Evolutionary conservation across 768 basidiomycete species (phyloP), one percentile per base, ranked within the genome.

Genomic region (Dendrothele bispora): DNA sequence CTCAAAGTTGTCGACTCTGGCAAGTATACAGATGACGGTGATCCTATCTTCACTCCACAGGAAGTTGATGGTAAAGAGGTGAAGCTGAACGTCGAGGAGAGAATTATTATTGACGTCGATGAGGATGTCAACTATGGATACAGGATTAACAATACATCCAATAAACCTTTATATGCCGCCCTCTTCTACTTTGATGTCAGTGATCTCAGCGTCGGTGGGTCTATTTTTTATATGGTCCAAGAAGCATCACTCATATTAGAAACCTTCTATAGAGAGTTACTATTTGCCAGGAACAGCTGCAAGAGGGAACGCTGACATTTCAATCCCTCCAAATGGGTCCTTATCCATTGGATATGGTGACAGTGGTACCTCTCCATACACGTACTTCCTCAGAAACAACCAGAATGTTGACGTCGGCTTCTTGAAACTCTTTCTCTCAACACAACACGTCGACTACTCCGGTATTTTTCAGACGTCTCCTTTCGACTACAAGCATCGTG

Each of bases 281-380:
- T 39, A 39, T 20, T 20, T 8, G 38, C 38, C 38, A 21, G 38
- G 12, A 14, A 11, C 38, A 11, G 38, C 38, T 20, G 11, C 18
- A 10, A 21, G 18, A 10, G 38, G 38, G 10, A 20, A 11, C 20
- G 38, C 20, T 20, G 38, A 39, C 38, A 10, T 20, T 10, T 39
- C 11, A 10, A 10, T 32, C n/a, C 11, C 30, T 10, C 30, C 30
- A 17, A 3, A 25, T 8, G 29, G 11, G 30, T 24, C 22, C 3
- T 48, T 62, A n/a, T 52, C 63, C 2, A 58, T 68, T 5, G 67
- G 65, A n/a, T 68, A 61, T 30, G 65, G 63, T 6, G 7, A 46
- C 2, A 55, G 38, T 20, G 61, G 60, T 22, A 27, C 26, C 4
- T 20, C 39, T n/a, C 62, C 62, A 12, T 50, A 44, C 18, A 5